These are phyloP conservation scores for Arachnopeziza araneosa DNA, from an alignment of 2,329 filamentous ascomycete species.

Conservation along the genomic window DNA sequence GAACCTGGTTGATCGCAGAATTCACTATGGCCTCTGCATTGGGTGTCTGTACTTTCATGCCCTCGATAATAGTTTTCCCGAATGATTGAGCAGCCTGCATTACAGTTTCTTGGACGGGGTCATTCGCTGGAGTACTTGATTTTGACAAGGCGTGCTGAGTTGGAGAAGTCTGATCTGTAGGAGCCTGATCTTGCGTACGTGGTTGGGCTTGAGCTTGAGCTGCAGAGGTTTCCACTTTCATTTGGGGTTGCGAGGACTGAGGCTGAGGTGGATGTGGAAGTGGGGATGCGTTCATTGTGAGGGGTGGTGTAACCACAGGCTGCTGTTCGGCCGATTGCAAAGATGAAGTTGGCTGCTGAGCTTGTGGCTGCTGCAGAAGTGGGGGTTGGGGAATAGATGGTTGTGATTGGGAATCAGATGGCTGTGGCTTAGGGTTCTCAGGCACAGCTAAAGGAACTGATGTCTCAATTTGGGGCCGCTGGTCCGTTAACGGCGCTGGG, in stretches of 20 bases:
- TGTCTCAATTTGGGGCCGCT: neutral
- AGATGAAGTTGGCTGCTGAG: neutral
- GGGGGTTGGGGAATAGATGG: neutral
- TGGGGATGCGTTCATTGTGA: neutral
- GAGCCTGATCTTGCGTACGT: neutral
- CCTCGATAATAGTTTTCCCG: conserved; percentile 11
- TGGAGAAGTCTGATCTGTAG: neutral
- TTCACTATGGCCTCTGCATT: conserved; percentile 25
- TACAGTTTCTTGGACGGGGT: conserved; percentile 6
- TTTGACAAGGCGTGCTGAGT: neutral
- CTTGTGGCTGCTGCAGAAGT: conserved; percentile 6
- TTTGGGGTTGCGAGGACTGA: conserved; percentile 5
- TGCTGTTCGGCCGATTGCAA: neutral
- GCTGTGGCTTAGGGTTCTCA: neutral
- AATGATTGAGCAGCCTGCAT: conserved; percentile 24
- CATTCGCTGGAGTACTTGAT: neutral
- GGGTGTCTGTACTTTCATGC: neutral
- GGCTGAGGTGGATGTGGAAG: conserved; percentile 1
- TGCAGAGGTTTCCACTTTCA: conserved; percentile 1
- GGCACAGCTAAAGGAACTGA: neutral
- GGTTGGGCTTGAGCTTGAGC: neutral
- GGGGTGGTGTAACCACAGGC: neutral
- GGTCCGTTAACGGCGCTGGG: neutral
- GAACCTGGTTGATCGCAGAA: conserved; percentile 27
- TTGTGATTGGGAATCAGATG: neutral